These are phyloP conservation scores for Microbotryomycetes sp. DNA, from an alignment of 1,284 basidiomycete species.

Conservation along the genomic window DNA sequence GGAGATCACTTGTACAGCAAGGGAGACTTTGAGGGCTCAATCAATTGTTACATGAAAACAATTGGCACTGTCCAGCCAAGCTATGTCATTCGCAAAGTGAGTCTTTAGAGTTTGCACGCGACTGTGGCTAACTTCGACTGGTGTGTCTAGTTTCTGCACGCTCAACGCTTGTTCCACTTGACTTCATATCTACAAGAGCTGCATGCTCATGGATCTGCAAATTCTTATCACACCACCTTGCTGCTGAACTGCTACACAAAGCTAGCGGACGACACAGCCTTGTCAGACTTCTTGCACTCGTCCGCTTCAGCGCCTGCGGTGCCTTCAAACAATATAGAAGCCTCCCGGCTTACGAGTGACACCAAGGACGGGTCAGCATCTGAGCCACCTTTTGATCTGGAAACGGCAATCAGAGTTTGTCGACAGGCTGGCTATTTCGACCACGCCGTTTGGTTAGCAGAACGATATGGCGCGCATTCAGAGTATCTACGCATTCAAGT, in stretches of 20 bases:
- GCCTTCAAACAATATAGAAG: too few relatives aligned
- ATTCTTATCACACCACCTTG: conserved; percentile 93
- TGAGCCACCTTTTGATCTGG: conserved; percentile 89
- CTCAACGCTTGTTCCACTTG: conserved; percentile 89
- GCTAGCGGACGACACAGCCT: conserved; percentile 77
- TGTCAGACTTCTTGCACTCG: conserved; percentile 88
- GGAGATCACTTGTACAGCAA: conserved; percentile 89
- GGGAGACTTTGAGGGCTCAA: conserved; percentile 85
- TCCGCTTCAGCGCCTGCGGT: conserved; percentile 29
- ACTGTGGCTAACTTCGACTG: background rate
- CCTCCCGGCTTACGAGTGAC: conserved; percentile 17
- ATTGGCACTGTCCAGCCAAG: conserved; percentile 85
- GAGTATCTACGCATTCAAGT: conserved; percentile 92
- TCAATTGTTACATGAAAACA: conserved; percentile 85
- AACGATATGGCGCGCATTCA: conserved; percentile 82
- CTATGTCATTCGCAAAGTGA: conserved; percentile 90
- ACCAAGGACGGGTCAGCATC: too few relatives aligned
- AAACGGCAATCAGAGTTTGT: conserved; percentile 93
- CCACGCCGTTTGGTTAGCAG: conserved; percentile 89
- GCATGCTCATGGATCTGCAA: conserved; percentile 80
- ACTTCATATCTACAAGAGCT: conserved; percentile 94
- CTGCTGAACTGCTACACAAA: conserved; percentile 96
- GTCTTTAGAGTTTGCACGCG: background rate
- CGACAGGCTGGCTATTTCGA: conserved; percentile 93
- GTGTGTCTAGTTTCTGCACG: conserved; percentile 76